Evolutionary conservation across 2,329 filamentous ascomycete species (phyloP), one percentile per base, ranked within the genome.

Genomic region (Penicillium sp.): DNA sequence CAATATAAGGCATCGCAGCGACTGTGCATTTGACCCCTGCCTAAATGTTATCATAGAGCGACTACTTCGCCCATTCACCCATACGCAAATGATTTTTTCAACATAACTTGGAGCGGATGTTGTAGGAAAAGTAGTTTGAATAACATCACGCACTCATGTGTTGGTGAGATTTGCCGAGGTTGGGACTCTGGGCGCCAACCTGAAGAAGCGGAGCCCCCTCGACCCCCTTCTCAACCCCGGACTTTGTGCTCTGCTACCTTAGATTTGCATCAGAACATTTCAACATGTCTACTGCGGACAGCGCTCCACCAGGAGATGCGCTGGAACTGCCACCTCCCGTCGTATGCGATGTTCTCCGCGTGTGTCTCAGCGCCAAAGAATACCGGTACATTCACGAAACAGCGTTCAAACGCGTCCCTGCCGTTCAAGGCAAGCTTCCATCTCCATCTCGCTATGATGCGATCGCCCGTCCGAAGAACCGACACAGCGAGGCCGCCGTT

Each of bases 351-450:
- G 87, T 90, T 40, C 80, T 97, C 55, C 87, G 91, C 62, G 92
- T 96, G 74, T 94, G 89, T 54, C 73, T 86, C 49, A 91, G 92
- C 69, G 86, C 90, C 39, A 85, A 87, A 71, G 92, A 97, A 72
- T 97, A 97, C 74, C 87, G 90, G 62, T 78, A 87, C 1, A 82
- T 97, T 16, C 91, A 96, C 73, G 87, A 88, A 67, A 91, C 92
- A 68, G 82, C 96, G 49, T 81, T 94, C 47, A 91, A 89, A 57
- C 85, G 87, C 43, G 87, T 89, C 5, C 70, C 79, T 76, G 73
- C 81, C 65, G 72, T 88, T 67, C 74, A 83, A 76, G 81, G 79
- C 58, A 77, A 75, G 58, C 72, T 80, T 2, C 78, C 78, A 13
- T 71, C 75, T 16, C 82, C 83, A 5, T 71, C 74, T 30, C 70